phyloP scores from a whole-genome alignment of 805 yeast species.

The Metschnikowia gelsemii region DNA sequence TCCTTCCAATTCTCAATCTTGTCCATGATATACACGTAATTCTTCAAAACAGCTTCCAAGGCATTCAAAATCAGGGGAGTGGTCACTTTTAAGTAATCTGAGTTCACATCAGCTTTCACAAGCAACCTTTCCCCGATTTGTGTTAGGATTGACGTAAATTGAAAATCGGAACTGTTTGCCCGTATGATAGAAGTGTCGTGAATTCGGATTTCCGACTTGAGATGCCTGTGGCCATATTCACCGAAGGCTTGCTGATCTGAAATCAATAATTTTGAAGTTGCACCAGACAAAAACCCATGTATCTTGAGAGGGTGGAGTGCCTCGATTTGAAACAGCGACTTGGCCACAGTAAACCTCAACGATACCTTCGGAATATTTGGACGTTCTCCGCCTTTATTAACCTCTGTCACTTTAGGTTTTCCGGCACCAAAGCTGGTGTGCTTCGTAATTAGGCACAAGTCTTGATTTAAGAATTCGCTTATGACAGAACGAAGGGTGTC shows the following conservation, averaged over 20 bases:
- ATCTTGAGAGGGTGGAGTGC: slow-evolving; percentile 13
- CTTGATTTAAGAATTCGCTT: slow-evolving; percentile 2
- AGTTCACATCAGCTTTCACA: slow-evolving; percentile 18
- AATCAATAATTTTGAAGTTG: slow-evolving; percentile 1
- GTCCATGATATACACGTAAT: slow-evolving; percentile 8
- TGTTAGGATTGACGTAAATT: slow-evolving; percentile 18
- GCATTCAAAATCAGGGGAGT: slow-evolving; percentile 26
- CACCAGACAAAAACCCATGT: slow-evolving; percentile 7
- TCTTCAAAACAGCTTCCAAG: slow-evolving; percentile 16
- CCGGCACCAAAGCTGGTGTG: not conserved
- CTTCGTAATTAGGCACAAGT: not conserved
- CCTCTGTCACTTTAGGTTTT: not conserved
- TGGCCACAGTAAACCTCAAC: slow-evolving; percentile 4
- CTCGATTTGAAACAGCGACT: slow-evolving; percentile 5
- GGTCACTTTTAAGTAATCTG: slow-evolving; percentile 34
- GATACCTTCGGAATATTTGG: slow-evolving; percentile 6
- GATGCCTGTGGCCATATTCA: slow-evolving; percentile 11
- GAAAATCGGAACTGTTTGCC: slow-evolving; percentile 29
- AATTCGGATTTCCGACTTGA: slow-evolving; percentile 21
- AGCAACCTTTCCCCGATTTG: slow-evolving; percentile 14
- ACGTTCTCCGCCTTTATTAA: not conserved
- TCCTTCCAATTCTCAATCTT: slow-evolving; percentile 12
- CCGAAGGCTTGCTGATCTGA: not conserved
- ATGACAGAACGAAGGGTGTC: slow-evolving; percentile 3
- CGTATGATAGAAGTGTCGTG: slow-evolving; percentile 22